These are phyloP conservation scores for Colletotrichum sansevieriae DNA, from an alignment of 2,329 filamentous ascomycete genomes.

Conservation along the genomic window DNA sequence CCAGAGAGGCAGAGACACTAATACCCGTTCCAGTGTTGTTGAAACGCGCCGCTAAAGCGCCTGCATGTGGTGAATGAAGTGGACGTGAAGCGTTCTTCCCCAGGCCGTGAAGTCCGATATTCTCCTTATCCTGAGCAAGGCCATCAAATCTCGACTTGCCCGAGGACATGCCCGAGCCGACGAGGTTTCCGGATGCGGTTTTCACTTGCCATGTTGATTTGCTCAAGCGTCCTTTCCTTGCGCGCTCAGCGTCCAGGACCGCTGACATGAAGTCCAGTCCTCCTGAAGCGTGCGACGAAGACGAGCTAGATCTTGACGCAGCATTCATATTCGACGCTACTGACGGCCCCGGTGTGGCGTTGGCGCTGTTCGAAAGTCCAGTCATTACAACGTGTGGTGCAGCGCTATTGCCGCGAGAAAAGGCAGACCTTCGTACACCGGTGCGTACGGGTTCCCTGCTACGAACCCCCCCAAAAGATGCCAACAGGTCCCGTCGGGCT, in stretches of 20 bases:
- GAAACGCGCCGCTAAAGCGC: constrained; percentile 10
- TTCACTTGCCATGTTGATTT: constrained; percentile 30
- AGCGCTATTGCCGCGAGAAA: background rate
- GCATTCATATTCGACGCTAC: background rate
- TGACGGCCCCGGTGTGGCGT: background rate
- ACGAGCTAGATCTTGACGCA: background rate
- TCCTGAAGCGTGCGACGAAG: background rate
- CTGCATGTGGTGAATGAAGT: too few species aligned
- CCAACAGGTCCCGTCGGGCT: constrained; percentile 7
- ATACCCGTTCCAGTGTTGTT: constrained; percentile 7
- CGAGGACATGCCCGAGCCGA: constrained; percentile 23
- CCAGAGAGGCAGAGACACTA: background rate
- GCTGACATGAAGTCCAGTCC: constrained; percentile 19
- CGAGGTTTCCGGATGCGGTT: constrained; percentile 9
- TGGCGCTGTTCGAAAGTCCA: background rate
- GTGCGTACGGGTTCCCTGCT: background rate
- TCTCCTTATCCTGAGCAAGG: constrained; percentile 22
- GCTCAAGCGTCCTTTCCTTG: constrained; percentile 8
- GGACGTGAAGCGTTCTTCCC: too few species aligned
- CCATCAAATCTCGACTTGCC: constrained; percentile 16
- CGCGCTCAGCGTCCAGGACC: constrained; percentile 13
- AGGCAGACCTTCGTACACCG: background rate
- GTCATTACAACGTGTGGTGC: background rate
- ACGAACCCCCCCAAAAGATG: constrained; percentile 3
- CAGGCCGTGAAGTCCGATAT: background rate